These are phyloP conservation scores for Aspergillus nanangensis DNA, from an alignment of 495 filamentous ascomycete species.

Conservation along the genomic window DNA sequence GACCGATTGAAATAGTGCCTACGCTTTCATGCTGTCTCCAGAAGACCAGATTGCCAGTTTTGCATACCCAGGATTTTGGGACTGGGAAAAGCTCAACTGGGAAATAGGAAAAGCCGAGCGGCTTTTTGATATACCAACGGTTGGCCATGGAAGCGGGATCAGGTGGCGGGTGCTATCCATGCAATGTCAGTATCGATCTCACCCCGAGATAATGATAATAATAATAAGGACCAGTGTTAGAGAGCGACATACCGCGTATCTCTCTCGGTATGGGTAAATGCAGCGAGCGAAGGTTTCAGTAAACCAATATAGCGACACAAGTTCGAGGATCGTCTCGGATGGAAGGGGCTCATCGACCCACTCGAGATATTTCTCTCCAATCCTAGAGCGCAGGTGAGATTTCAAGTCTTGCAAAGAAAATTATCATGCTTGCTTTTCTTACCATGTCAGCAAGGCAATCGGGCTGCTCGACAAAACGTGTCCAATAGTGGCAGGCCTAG, in stretches of 20 bases:
- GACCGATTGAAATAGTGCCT: background rate
- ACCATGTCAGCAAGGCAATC: constrained; percentile 63
- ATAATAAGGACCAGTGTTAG: too few relatives aligned
- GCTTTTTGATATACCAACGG: constrained; percentile 45
- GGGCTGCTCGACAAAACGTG: constrained; percentile 54
- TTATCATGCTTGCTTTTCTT: constrained; percentile 6
- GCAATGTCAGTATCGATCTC: too few relatives aligned
- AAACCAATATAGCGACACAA: constrained; percentile 62
- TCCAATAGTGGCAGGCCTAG: constrained; percentile 57
- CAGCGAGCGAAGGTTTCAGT: constrained; percentile 52
- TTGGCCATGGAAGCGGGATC: constrained; percentile 15
- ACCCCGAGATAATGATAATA: too few relatives aligned
- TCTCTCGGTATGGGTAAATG: constrained; percentile 55
- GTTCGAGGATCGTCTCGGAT: constrained; percentile 51
- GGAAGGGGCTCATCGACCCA: constrained; percentile 55
- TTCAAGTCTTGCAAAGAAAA: background rate
- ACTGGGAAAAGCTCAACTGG: constrained; percentile 47
- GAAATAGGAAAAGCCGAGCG: constrained; percentile 56
- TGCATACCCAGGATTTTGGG: constrained; percentile 48
- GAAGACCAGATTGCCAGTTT: constrained; percentile 44
- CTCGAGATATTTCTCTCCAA: constrained; percentile 64
- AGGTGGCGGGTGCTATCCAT: too few relatives aligned
- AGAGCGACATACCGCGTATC: constrained; percentile 23
- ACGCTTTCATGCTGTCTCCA: constrained; percentile 21
- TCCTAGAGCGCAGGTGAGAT: constrained; percentile 28